Conservation (phyloP, 768 basidiomycete species). For the Tricholoma terreum region DNA sequence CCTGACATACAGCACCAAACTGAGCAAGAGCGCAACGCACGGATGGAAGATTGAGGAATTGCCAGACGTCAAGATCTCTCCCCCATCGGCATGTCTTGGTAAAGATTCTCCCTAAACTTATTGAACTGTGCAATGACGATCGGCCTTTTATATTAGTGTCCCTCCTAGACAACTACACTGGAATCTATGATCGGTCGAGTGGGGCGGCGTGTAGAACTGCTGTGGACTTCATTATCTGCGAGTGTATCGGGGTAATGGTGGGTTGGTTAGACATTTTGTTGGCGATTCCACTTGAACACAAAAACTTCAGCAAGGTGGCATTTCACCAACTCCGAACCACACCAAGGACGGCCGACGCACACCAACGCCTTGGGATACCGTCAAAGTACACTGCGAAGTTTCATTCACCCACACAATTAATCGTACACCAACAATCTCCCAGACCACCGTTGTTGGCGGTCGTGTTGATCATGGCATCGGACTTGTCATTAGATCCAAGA, state of each 20-base stretch:
- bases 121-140: neutral
- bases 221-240: neutral
- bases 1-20: too few species aligned
- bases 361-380: slow-evolving; percentile 13
- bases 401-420: slow-evolving; percentile 13
- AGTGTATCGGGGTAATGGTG: neutral
- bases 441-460: slow-evolving; percentile 1
- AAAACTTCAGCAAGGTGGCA: neutral
- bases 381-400: slow-evolving; percentile 16
- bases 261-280: neutral
- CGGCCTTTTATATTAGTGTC: neutral
- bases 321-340: neutral
- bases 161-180: neutral
- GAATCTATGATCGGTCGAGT: neutral
- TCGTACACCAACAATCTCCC: neutral
- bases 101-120: neutral
- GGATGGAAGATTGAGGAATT: slow-evolving; percentile 8
- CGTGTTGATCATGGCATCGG: slow-evolving; percentile 11
- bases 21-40: neutral
- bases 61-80: slow-evolving; percentile 5
- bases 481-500: slow-evolving; percentile 1
- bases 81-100: slow-evolving; percentile 10
- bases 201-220: neutral
- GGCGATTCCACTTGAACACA: neutral
- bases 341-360: slow-evolving; percentile 5